Evolutionary conservation across 1,284 basidiomycete species (phyloP).

Genomic region (Cryptococcus deneoformans): DNA sequence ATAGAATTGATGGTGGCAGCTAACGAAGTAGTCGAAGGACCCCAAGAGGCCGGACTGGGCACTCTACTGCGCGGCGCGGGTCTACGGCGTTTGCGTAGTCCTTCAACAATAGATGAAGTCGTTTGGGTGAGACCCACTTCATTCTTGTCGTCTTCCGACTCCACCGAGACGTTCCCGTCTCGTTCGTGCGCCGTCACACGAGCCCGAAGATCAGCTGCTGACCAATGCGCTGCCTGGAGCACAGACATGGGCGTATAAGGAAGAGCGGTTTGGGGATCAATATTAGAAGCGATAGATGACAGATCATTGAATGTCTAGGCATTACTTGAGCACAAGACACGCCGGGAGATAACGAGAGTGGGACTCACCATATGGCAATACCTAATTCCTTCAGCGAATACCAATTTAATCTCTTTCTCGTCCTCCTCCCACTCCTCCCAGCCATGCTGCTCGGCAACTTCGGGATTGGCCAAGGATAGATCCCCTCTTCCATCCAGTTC

Average conservation of each 20-base stretch:
- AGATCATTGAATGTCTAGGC: constrained; percentile 70
- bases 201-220: constrained; percentile 40
- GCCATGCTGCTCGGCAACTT: constrained; percentile 12
- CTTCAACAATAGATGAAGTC: constrained; percentile 26
- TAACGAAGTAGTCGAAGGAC: background rate
- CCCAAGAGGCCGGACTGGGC: constrained; percentile 9
- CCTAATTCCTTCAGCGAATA: constrained; percentile 79
- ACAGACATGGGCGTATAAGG: constrained; percentile 65
- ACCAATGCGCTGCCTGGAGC: constrained; percentile 75
- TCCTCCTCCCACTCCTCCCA: constrained; percentile 46
- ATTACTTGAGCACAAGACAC: constrained; percentile 10
- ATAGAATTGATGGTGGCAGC: constrained; percentile 1
- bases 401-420: constrained; percentile 54
- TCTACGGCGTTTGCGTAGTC: constrained; percentile 18
- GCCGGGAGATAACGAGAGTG: constrained; percentile 3
- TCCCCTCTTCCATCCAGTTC: constrained; percentile 22
- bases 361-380: constrained; percentile 79
- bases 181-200: constrained; percentile 27
- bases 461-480: constrained; percentile 9
- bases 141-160: constrained; percentile 13
- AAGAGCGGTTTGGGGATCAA: constrained; percentile 65
- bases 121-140: constrained; percentile 42
- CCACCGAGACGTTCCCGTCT: constrained; percentile 7
- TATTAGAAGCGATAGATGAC: constrained; percentile 65
- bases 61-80: constrained; percentile 17